Evolutionary conservation across 495 filamentous ascomycete genomes (phyloP).

Genomic region (Tuber aestivum): DNA sequence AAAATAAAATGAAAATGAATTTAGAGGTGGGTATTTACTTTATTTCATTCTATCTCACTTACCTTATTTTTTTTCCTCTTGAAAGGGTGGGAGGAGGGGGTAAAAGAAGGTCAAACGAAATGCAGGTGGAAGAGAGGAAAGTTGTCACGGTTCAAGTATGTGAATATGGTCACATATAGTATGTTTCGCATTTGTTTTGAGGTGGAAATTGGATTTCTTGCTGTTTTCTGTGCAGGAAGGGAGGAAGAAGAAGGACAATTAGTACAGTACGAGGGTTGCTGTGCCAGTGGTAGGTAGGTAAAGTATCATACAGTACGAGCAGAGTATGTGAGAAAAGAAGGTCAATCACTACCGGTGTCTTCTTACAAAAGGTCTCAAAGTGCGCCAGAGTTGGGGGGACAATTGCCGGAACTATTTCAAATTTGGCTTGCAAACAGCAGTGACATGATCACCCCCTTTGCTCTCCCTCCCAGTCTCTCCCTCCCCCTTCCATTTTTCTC

Average conservation of each 20-base stretch:
- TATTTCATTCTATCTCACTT: not conserved
- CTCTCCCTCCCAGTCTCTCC: not conserved
- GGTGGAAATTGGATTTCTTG: not conserved
- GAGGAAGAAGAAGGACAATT: not conserved
- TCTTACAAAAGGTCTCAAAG: conserved; percentile 4
- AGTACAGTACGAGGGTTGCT: not conserved
- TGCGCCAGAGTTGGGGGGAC: conserved; percentile 2
- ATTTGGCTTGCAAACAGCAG: not conserved
- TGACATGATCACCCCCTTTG: not conserved
- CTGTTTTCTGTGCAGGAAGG: not conserved
- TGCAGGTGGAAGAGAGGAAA: not conserved
- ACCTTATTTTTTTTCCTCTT: not conserved
- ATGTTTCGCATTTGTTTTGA: not conserved
- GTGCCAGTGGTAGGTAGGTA: not conserved
- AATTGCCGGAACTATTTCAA: conserved; percentile 4
- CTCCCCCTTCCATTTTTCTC: conserved; percentile 2
- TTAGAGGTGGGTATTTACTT: conserved; percentile 3
- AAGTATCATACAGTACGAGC: not conserved
- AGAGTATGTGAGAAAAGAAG: not conserved
- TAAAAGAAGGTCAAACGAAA: not conserved
- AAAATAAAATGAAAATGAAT: not conserved
- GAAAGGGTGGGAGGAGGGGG: not conserved
- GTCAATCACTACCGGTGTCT: conserved; percentile 2
- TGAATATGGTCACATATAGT: not conserved
- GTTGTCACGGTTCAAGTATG: not conserved